A percentile compares a stretch with the other conserved stretches of the same genome.
Evolutionary conservation across 371 early-diverging fungal genomes (phyloP).

Genomic region (Rhizopus arrhizus): DNA sequence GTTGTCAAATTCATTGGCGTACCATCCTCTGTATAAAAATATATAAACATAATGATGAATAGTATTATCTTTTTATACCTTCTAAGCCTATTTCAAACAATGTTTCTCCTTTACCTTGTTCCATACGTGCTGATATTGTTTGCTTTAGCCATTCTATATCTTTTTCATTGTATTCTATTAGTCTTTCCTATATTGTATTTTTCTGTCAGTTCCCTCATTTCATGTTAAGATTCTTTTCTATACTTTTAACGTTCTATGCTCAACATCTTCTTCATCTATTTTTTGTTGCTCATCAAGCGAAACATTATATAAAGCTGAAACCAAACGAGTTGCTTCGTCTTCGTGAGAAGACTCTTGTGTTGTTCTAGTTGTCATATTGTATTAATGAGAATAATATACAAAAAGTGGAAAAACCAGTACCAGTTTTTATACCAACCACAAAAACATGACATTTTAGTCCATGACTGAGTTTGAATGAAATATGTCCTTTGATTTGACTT

Average conservation of each 20-base stretch:
- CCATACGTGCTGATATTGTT: conserved; percentile 55
- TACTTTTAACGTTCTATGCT: conserved; percentile 18
- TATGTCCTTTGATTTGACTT: no score
- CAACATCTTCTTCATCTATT: not conserved
- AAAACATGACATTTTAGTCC: no score
- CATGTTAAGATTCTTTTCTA: not conserved
- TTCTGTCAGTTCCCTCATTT: not conserved
- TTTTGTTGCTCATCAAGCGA: conserved; percentile 15
- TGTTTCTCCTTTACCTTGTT: conserved; percentile 74
- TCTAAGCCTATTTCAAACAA: conserved; percentile 79
- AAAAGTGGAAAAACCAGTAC: not conserved
- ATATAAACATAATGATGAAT: not conserved
- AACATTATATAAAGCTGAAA: conserved; percentile 19
- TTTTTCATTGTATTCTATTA: conserved; percentile 45
- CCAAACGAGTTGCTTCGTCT: conserved; percentile 27
- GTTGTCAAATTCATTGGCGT: conserved; percentile 65
- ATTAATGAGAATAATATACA: not conserved
- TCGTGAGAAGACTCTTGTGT: not conserved
- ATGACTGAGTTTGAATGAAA: no score
- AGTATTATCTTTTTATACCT: conserved; percentile 44
- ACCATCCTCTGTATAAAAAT: conserved; percentile 62
- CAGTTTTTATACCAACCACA: no score
- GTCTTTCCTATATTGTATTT: conserved; percentile 23
- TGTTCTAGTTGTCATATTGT: not conserved
- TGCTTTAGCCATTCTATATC: conserved; percentile 48